Conservation (phyloP, 2,329 filamentous ascomycete genomes). For the Curvularia sp. region DNA sequence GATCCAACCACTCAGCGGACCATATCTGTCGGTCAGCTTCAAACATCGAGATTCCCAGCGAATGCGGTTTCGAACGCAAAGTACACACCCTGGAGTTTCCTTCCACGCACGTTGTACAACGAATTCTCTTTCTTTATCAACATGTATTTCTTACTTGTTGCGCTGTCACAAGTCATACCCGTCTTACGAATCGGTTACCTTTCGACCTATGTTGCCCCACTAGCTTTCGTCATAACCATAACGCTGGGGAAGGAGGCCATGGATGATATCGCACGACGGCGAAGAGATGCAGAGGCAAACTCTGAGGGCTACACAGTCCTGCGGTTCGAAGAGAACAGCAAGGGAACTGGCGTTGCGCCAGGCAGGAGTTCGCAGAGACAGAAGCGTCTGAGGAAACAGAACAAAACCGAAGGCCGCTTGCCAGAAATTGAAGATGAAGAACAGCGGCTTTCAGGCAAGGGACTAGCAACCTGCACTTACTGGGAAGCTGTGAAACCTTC, state of each 20-base stretch:
- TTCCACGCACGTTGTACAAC: slow-evolving; percentile 94
- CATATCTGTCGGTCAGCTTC: slow-evolving; percentile 76
- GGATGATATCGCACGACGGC: slow-evolving; percentile 86
- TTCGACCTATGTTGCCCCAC: slow-evolving; percentile 89
- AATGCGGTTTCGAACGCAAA: slow-evolving; percentile 97
- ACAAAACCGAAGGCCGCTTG: slow-evolving; percentile 55
- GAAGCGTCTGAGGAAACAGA: slow-evolving; percentile 46
- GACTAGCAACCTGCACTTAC: slow-evolving; percentile 58
- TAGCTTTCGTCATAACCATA: slow-evolving; percentile 90
- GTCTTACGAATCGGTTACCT: slow-evolving; percentile 91
- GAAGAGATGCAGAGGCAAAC: slow-evolving; percentile 92
- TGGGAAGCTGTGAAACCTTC: slow-evolving; percentile 80
- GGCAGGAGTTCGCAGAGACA: slow-evolving; percentile 38
- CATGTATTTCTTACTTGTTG: slow-evolving; percentile 96
- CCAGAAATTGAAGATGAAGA: slow-evolving; percentile 76
- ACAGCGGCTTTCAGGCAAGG: slow-evolving; percentile 52
- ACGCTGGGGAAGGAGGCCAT: slow-evolving; percentile 95
- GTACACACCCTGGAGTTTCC: slow-evolving; percentile 93
- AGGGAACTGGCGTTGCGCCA: slow-evolving; percentile 44
- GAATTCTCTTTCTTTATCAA: slow-evolving; percentile 99
- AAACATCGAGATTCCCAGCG: slow-evolving; percentile 79
- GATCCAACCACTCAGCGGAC: slow-evolving; percentile 73
- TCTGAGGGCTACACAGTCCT: slow-evolving; percentile 86
- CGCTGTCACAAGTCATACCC: slow-evolving; percentile 90
- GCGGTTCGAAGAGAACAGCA: slow-evolving; percentile 68